Evolutionary conservation across 1,139 yeast genomes (phyloP), one percentile per base, ranked within the genome.

Genomic region (Yamadazyma atlantica): DNA sequence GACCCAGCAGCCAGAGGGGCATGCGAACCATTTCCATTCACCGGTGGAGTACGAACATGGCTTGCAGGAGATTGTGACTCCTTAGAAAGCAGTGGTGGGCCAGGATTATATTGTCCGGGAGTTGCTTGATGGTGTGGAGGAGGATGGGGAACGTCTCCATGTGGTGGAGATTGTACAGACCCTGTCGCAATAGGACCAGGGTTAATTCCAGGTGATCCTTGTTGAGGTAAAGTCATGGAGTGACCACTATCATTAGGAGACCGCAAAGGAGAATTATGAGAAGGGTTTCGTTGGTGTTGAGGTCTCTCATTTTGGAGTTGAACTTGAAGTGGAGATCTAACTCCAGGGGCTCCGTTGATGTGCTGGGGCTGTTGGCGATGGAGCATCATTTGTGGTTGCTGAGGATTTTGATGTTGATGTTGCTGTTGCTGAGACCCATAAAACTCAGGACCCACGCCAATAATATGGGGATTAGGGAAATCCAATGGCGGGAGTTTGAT

Each of bases 401-500:
- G 22, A 19, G 22, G 8, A 6, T 6, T 9, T 14, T 14, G 30
- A 15, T 28, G 30, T 15, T 14, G 30, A 14, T 5, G 30, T 10
- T 14, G 29, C n/a, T n/a, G n/a, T n/a, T n/a, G n/a, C n/a, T n/a
- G n/a, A n/a, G n/a, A n/a, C n/a, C n/a, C n/a, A n/a, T n/a, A n/a
- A n/a, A n/a, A n/a, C n/a, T n/a, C n/a, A n/a, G n/a, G 38, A 18
- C 34, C 44, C 23, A 30, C 42, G 4, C n/a, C 25, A 17, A 24
- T 23, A 4, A 12, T 21, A 19, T 29, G 36, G n/a, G 75, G 73
- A 41, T 59, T 59, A 3, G 85, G 84, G 36, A 79, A 60, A 43
- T 80, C 83, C 34, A 80, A 59, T 3, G 75, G 77, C 4, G 90
- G 89, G n/a, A 84, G 45, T 42, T 83, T 78, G 33, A 83, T 75